phyloP scores from a whole-genome alignment of 805 yeast species.

The Allodekkera sacchari region DNA sequence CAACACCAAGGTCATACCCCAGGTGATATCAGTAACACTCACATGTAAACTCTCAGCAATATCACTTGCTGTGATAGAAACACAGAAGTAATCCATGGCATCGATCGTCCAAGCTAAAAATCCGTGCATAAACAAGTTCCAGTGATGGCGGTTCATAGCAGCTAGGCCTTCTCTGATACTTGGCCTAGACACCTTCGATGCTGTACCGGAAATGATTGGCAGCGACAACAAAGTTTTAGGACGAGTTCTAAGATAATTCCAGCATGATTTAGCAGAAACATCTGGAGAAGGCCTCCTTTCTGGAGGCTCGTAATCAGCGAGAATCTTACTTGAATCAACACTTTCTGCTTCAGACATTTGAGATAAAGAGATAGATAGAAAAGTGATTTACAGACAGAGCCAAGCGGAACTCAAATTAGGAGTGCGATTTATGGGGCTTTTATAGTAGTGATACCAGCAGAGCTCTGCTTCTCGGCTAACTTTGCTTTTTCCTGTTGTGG shows the following conservation, averaged over 20 bases:
- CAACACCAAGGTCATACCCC: conserved; percentile 40
- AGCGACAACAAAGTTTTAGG: conserved; percentile 7
- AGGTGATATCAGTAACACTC: conserved; percentile 35
- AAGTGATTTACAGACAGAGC: too few relatives aligned
- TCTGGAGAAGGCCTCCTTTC: conserved; percentile 5
- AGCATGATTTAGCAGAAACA: conserved; percentile 5
- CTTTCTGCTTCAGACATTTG: conserved; percentile 2
- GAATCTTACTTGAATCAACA: not conserved
- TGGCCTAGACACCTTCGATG: conserved; percentile 35
- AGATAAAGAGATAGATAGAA: too few relatives aligned
- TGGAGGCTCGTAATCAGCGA: not conserved
- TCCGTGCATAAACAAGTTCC: conserved; percentile 41
- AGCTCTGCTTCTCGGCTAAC: too few relatives aligned
- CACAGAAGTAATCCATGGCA: conserved; percentile 46
- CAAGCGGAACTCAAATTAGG: too few relatives aligned
- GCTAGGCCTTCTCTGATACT: conserved; percentile 38
- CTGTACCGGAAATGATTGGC: conserved; percentile 4
- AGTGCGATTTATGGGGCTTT: too few relatives aligned
- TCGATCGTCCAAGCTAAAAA: conserved; percentile 47
- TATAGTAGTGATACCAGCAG: too few relatives aligned
- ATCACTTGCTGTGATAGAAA: conserved; percentile 20
- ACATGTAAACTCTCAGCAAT: conserved; percentile 33
- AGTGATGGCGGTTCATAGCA: conserved; percentile 33
- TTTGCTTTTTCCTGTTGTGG: too few relatives aligned
- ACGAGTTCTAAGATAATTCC: conserved; percentile 7